phyloP scores from a whole-genome alignment of 2,329 filamentous ascomycete genomes.

The Colletotrichum truncatum region DNA sequence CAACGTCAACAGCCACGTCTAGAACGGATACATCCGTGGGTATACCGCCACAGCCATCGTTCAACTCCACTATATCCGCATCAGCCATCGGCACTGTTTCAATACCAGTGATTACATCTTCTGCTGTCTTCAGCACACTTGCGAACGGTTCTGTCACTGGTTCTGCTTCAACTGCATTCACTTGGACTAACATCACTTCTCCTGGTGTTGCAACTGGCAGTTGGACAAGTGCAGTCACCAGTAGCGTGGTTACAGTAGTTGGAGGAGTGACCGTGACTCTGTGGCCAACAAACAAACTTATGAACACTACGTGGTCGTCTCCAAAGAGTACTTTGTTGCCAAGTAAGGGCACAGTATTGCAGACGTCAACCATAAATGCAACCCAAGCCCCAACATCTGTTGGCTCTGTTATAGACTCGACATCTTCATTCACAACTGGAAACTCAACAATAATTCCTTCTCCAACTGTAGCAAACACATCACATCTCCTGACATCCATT shows the following conservation, averaged over 20 bases:
- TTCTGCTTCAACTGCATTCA: neutral
- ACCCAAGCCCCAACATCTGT: neutral
- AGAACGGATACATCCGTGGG: neutral
- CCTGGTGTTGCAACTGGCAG: neutral
- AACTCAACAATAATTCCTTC: neutral
- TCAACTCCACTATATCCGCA: neutral
- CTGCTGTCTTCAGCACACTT: neutral
- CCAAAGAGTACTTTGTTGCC: neutral
- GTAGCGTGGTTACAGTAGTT: neutral
- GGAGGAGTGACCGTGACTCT: neutral
- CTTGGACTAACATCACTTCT: constrained; percentile 7
- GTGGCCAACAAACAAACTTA: neutral
- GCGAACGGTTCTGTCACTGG: neutral
- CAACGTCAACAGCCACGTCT: too few relatives aligned
- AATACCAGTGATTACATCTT: neutral
- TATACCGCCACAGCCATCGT: neutral
- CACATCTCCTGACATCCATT: neutral
- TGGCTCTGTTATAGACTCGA: neutral
- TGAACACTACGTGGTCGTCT: neutral
- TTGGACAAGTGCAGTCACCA: neutral
- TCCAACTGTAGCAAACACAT: neutral
- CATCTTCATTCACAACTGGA: neutral
- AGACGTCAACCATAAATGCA: neutral
- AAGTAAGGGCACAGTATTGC: neutral
- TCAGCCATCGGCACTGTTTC: constrained; percentile 13